Evolutionary conservation across 73 alveolate genomes (phyloP), one percentile per base, ranked within the genome.

Genomic region (Diophrys sp.): DNA sequence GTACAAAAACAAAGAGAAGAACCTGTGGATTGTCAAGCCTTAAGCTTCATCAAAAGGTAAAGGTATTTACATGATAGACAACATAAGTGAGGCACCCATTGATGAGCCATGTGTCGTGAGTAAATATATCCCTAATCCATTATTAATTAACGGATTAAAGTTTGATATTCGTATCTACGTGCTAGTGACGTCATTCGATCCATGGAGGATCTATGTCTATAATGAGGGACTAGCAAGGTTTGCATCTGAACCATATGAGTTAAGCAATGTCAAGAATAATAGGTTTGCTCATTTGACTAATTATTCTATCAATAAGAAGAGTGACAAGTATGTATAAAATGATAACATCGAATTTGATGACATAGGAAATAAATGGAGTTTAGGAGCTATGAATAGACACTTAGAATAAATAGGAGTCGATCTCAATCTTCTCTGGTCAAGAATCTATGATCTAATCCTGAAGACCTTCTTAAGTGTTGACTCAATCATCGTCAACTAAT

Each of bases 21-120:
- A 88, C 31, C 56, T 90, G 29, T 94, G 98, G 96, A 93, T 93
- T 71, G 90, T 91, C 31, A 93, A 93, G 75, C 98, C 98, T 26
- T 84, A 87, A 68, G 92, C 89, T 55, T 74, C 89, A 27, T 87
- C 96, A 53, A 81, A 87, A 79, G 98, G 98, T 18, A 91, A 80
- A 84, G 98, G 98, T 11, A 93, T 93, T 18, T 88, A 84, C 72
- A 67, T 93, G 18, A 87, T 93, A 29, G 96, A 93, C 80, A 85
- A 82, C 56, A 80, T 92, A 53, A 71, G 87, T 73, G 92, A 82
- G 30, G 86, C 90, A 0, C 90, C 90, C 29, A 89, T 85, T 18
- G 93, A 81, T 79, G 98, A 93, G 57, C 71, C 84, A 26, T 91
- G 93, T 75, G 98, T 93, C 31, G 81, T 93, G n/a, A 77, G 93